phyloP scores from a whole-genome alignment of 2,329 filamentous ascomycete species.

The Endoconidiophora laricicola region DNA sequence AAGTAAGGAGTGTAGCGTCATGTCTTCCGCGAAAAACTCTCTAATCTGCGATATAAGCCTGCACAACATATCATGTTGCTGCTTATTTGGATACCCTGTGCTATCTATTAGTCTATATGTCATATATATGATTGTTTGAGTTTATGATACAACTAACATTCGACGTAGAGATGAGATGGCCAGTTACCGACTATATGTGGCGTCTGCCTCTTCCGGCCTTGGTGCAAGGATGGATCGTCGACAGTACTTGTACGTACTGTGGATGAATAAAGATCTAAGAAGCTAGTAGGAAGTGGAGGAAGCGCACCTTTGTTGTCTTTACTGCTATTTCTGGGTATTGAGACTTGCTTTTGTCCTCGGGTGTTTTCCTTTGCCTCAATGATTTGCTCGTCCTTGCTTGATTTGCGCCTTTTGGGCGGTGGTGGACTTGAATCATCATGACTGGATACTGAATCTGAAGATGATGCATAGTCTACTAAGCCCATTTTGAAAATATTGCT shows the following conservation, averaged over 20 bases:
- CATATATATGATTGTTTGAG: not conserved
- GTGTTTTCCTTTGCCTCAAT: too few species aligned
- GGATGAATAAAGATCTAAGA: slow-evolving; percentile 81
- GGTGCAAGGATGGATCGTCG: slow-evolving; percentile 75
- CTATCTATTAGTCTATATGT: too few species aligned
- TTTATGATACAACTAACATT: slow-evolving; percentile 48
- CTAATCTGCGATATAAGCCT: slow-evolving; percentile 25
- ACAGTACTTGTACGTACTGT: slow-evolving; percentile 58
- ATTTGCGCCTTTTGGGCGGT: slow-evolving; percentile 7
- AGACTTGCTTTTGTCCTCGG: not conserved
- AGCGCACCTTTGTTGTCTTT: not conserved
- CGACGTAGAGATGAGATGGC: slow-evolving; percentile 83
- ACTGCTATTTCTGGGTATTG: not conserved
- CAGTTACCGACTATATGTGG: slow-evolving; percentile 82
- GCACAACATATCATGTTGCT: slow-evolving; percentile 31
- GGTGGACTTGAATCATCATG: slow-evolving; percentile 1
- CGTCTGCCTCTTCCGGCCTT: slow-evolving; percentile 62
- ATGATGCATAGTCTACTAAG: slow-evolving; percentile 41
- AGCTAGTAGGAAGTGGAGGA: slow-evolving; percentile 61
- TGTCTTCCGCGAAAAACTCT: slow-evolving; percentile 17
- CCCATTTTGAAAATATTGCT: slow-evolving; percentile 23
- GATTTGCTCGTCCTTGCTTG: not conserved
- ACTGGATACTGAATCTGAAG: slow-evolving; percentile 15
- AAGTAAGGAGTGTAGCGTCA: slow-evolving; percentile 50
- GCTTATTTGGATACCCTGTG: slow-evolving; percentile 36